Percentiles rank a stretch among this genome's conserved stretches.
phyloP scores from a whole-genome alignment of 2,329 filamentous ascomycete species.

The Ampelomyces quisqualis region DNA sequence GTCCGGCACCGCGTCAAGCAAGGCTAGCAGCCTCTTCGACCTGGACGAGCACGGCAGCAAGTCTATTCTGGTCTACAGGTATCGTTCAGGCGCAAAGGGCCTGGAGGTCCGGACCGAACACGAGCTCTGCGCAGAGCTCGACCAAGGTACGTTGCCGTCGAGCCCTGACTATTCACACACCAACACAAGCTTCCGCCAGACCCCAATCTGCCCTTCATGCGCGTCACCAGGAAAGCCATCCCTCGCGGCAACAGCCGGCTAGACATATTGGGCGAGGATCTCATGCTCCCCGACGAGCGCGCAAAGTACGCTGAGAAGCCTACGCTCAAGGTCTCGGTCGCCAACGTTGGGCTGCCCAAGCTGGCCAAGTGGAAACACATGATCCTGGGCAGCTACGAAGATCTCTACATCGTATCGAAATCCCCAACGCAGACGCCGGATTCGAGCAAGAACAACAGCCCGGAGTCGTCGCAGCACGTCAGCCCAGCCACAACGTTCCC shows the following conservation, averaged over 20 bases:
- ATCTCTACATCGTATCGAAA: slow-evolving; percentile 53
- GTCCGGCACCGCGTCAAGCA: slow-evolving; percentile 37
- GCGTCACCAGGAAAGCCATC: slow-evolving; percentile 51
- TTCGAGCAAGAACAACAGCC: slow-evolving; percentile 43
- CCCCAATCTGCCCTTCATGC: slow-evolving; percentile 43
- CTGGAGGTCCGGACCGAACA: slow-evolving; percentile 49
- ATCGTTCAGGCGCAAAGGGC: slow-evolving; percentile 42
- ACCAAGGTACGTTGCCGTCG: slow-evolving; percentile 34
- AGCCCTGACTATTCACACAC: slow-evolving; percentile 6
- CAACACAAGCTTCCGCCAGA: slow-evolving; percentile 37
- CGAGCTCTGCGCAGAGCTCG: slow-evolving; percentile 45
- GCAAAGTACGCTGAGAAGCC: slow-evolving; percentile 47
- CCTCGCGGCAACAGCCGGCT: slow-evolving; percentile 50
- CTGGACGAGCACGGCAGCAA: slow-evolving; percentile 48
- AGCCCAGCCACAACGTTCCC: slow-evolving; percentile 40
- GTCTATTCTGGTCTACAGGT: slow-evolving; percentile 51
- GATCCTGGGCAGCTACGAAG: slow-evolving; percentile 49
- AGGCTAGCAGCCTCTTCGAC: slow-evolving; percentile 46
- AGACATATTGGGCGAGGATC: slow-evolving; percentile 50
- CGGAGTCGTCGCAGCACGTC: slow-evolving; percentile 42
- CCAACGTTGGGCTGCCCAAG: slow-evolving; percentile 50
- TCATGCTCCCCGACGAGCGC: slow-evolving; percentile 40
- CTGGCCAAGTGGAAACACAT: slow-evolving; percentile 50
- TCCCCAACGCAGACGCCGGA: slow-evolving; percentile 39
- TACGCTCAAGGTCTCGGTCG: slow-evolving; percentile 50